Conservation (phyloP, 306 rosid species). For the Rosa multiflora region DNA sequence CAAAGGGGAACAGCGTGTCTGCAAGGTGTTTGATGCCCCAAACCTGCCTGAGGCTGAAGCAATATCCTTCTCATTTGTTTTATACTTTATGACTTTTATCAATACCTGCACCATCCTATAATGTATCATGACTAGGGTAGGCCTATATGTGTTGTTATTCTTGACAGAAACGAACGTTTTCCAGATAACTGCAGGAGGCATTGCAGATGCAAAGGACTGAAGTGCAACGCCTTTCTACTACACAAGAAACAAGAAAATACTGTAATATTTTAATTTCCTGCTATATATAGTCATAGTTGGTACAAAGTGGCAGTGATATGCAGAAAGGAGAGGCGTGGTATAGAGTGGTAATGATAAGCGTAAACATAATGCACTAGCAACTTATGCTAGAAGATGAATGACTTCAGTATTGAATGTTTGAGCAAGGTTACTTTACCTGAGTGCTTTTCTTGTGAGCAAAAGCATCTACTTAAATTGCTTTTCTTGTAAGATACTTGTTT, state of each 20-base stretch:
- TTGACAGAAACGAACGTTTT: constrained; percentile 61
- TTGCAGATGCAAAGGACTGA: constrained; percentile 90
- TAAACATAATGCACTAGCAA: background rate
- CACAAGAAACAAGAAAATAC: constrained; percentile 6
- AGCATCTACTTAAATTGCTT: background rate
- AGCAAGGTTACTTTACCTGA: background rate
- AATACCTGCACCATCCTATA: background rate
- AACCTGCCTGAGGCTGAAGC: constrained; percentile 97
- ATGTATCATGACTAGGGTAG: background rate
- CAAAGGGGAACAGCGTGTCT: constrained; percentile 92
- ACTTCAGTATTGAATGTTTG: background rate
- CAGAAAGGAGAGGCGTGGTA: background rate
- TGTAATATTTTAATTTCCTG: constrained; percentile 23
- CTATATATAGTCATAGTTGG: constrained; percentile 14
- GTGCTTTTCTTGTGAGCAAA: background rate
- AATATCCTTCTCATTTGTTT: constrained; percentile 50
- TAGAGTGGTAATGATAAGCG: background rate
- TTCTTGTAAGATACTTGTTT: background rate
- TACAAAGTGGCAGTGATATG: constrained; percentile 3
- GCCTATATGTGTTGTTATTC: constrained; percentile 30
- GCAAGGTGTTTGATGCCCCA: constrained; percentile 96
- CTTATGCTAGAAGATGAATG: background rate
- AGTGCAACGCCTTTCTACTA: background rate
- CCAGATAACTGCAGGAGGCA: constrained; percentile 94
- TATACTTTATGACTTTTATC: no score